Percentiles rank a stretch among this genome's conserved stretches.
Conservation (phyloP, 139 green algal genomes). For the Tetraselmis chui region DNA sequence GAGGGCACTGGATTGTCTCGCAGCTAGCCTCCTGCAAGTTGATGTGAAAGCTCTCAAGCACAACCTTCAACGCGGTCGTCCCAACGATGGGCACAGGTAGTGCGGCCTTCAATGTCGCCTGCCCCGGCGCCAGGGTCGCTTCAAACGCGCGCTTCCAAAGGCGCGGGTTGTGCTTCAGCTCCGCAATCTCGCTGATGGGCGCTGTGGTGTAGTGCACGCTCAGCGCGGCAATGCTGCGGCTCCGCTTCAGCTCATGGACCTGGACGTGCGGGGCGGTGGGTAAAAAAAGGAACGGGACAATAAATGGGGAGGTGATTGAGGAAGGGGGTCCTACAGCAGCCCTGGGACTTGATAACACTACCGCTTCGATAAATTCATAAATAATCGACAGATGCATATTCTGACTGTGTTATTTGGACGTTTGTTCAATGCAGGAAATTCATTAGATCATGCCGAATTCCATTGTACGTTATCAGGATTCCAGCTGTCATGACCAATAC, state of each 20-base stretch:
- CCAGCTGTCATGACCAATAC: too few relatives aligned
- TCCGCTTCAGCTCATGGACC: slow-evolving; percentile 24
- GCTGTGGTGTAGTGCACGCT: slow-evolving; percentile 33
- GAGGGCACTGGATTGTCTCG: slow-evolving; percentile 42
- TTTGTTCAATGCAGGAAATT: too few relatives aligned
- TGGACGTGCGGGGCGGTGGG: background rate
- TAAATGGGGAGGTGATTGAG: background rate
- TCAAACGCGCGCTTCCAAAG: slow-evolving; percentile 26
- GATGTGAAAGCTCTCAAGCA: slow-evolving; percentile 31
- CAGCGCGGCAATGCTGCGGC: slow-evolving; percentile 25
- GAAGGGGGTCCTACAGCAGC: too few relatives aligned
- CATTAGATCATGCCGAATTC: too few relatives aligned
- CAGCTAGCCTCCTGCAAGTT: slow-evolving; percentile 25
- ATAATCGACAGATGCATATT: too few relatives aligned
- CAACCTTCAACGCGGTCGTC: slow-evolving; percentile 36
- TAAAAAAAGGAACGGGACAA: background rate
- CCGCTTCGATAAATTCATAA: too few relatives aligned
- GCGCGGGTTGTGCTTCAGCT: slow-evolving; percentile 31
- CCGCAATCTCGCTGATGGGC: slow-evolving; percentile 28
- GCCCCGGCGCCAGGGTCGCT: slow-evolving; percentile 19
- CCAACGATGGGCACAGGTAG: slow-evolving; percentile 24
- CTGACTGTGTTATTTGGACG: too few relatives aligned
- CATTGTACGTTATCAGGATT: too few relatives aligned
- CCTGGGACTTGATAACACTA: too few relatives aligned
- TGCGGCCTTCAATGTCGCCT: slow-evolving; percentile 28